These are phyloP conservation scores for Boletus pseudo-olivaceus DNA, from an alignment of 768 basidiomycete species.

Conservation along the genomic window DNA sequence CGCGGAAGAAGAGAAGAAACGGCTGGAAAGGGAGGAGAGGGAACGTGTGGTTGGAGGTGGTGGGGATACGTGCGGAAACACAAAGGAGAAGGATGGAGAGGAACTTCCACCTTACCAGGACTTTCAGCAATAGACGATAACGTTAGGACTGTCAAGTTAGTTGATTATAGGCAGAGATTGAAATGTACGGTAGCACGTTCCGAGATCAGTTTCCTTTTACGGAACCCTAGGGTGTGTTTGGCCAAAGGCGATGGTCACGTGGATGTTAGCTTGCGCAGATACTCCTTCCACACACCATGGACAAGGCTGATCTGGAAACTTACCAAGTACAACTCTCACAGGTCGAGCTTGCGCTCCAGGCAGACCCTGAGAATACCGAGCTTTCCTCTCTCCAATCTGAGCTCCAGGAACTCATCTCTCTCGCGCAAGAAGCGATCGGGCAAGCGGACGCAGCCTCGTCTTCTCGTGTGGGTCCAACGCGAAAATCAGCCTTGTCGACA, in stretches of 20 bases:
- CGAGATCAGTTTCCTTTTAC: constrained; percentile 14
- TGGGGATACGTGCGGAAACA: constrained; percentile 9
- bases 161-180: neutral
- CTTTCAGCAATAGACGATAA: constrained; percentile 18
- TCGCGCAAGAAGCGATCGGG: constrained; percentile 68
- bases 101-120: constrained; percentile 47
- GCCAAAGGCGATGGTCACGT: neutral
- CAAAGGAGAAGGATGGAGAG: constrained; percentile 32
- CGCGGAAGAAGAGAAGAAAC: constrained; percentile 63
- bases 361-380: constrained; percentile 73
- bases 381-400: constrained; percentile 71
- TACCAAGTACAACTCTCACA: constrained; percentile 90
- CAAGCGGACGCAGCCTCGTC: constrained; percentile 65
- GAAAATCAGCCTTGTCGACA: constrained; percentile 50
- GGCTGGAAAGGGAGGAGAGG: constrained; percentile 63
- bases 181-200: neutral
- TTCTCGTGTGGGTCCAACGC: constrained; percentile 51
- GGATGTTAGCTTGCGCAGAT: neutral
- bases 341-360: constrained; percentile 73
- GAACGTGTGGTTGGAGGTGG: constrained; percentile 44
- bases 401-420: constrained; percentile 77
- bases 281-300: constrained; percentile 16
- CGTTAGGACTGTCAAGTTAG: neutral
- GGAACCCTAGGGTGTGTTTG: constrained; percentile 11
- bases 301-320: constrained; percentile 79